Conservation (phyloP, 768 basidiomycete species). For the Hysterangium stoloniferum region DNA sequence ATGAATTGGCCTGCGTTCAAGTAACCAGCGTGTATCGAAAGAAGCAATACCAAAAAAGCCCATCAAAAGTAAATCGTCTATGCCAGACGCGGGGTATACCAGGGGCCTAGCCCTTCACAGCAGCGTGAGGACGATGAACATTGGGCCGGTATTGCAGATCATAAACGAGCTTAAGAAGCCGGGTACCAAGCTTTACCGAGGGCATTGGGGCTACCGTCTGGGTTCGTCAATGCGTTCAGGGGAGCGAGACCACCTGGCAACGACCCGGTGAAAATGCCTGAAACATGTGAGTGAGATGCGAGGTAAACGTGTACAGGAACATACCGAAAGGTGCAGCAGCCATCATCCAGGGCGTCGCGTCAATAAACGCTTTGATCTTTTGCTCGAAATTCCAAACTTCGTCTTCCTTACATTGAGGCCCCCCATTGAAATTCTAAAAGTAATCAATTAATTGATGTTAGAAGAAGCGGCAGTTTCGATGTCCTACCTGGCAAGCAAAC, state of each 20-base stretch:
- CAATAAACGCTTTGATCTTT: slow-evolving; percentile 22
- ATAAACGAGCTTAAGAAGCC: not conserved
- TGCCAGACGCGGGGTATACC: slow-evolving; percentile 8
- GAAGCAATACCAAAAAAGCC: too few relatives aligned
- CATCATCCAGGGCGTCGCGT: slow-evolving; percentile 33
- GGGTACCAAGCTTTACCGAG: slow-evolving; percentile 31
- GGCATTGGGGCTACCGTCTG: slow-evolving; percentile 35
- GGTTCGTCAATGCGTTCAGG: slow-evolving; percentile 48
- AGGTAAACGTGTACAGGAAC: not conserved
- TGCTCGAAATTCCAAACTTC: slow-evolving; percentile 45
- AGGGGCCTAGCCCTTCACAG: not conserved
- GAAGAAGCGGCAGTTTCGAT: slow-evolving; percentile 5
- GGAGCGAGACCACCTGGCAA: too few relatives aligned
- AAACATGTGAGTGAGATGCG: slow-evolving; percentile 31
- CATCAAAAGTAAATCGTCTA: too few relatives aligned
- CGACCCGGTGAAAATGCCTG: too few relatives aligned
- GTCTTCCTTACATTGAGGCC: slow-evolving; percentile 30
- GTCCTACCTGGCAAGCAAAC: slow-evolving; percentile 54
- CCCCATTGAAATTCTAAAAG: slow-evolving; percentile 46
- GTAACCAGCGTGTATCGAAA: too few relatives aligned
- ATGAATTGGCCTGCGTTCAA: too few relatives aligned
- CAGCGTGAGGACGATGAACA: too few relatives aligned
- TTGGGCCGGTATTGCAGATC: too few relatives aligned
- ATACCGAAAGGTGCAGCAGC: slow-evolving; percentile 56
- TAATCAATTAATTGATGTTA: slow-evolving; percentile 2